Conservation (phyloP, 1,139 yeast genomes). For the Schizosaccharomyces versatilis region DNA sequence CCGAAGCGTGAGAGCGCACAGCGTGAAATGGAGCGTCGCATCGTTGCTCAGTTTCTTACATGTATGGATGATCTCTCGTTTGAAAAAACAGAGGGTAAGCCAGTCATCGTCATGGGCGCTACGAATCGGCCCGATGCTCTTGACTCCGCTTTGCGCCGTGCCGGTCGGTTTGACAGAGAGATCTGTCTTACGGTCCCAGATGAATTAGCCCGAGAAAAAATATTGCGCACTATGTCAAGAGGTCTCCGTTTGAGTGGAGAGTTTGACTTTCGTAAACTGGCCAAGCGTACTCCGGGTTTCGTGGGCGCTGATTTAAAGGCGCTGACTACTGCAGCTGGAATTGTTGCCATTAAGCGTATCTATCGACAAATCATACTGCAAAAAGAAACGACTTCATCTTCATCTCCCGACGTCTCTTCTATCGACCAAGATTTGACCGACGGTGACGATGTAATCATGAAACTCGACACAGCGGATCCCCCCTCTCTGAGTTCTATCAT, state of each 20-base stretch:
- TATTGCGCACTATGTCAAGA: constrained; percentile 38
- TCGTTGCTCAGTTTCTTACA: constrained; percentile 82
- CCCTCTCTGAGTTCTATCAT: constrained; percentile 25
- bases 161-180: constrained; percentile 91
- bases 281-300: constrained; percentile 89
- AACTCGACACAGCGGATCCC: neutral
- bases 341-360: constrained; percentile 78
- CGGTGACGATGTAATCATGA: neutral
- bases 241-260: constrained; percentile 44
- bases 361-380: constrained; percentile 21
- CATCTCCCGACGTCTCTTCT: neutral
- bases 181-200: constrained; percentile 83
- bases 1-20: constrained; percentile 97
- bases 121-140: constrained; percentile 91
- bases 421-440: neutral
- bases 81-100: constrained; percentile 75
- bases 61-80: constrained; percentile 81
- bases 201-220: constrained; percentile 52
- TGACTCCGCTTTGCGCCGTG: constrained; percentile 88
- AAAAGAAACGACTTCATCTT: constrained; percentile 3
- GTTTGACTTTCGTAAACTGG: constrained; percentile 49
- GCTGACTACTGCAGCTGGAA: constrained; percentile 85
- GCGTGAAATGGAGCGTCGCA: constrained; percentile 92
- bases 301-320: constrained; percentile 96
- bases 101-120: constrained; percentile 90